Evolutionary conservation across 768 basidiomycete genomes (phyloP).

Genomic region (Leccinellum rugosiceps): DNA sequence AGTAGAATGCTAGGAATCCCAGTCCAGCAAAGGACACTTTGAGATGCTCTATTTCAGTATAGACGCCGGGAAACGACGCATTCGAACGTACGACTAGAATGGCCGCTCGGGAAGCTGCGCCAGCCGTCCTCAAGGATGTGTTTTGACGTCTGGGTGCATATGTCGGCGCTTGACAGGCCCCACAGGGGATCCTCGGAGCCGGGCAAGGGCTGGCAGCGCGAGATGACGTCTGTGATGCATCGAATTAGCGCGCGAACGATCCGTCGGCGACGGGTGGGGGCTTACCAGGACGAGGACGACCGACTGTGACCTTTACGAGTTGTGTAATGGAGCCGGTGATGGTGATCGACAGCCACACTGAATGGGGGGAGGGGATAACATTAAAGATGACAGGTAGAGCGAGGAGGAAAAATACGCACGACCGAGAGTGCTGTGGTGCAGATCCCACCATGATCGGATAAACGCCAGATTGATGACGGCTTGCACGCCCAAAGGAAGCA

Average conservation of each 20-base stretch:
- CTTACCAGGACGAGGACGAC: slow-evolving; percentile 81
- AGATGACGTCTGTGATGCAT: slow-evolving; percentile 20
- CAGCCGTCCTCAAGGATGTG: slow-evolving; percentile 73
- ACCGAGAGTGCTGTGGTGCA: slow-evolving; percentile 60
- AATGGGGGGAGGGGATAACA: not conserved
- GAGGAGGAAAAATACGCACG: slow-evolving; percentile 11
- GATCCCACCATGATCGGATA: slow-evolving; percentile 81
- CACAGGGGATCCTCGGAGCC: slow-evolving; percentile 66
- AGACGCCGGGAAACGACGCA: not conserved
- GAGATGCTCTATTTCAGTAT: not conserved
- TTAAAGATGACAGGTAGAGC: not conserved
- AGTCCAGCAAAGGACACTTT: slow-evolving; percentile 90
- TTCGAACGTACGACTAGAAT: slow-evolving; percentile 68
- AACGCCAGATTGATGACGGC: slow-evolving; percentile 66
- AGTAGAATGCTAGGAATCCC: slow-evolving; percentile 83
- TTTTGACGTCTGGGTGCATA: slow-evolving; percentile 73
- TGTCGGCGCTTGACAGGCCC: slow-evolving; percentile 63
- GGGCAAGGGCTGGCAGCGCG: slow-evolving; percentile 56
- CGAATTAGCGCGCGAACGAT: not conserved
- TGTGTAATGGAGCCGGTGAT: slow-evolving; percentile 80
- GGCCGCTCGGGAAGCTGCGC: slow-evolving; percentile 89
- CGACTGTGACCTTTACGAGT: slow-evolving; percentile 78
- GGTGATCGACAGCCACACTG: slow-evolving; percentile 69
- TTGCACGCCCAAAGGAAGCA: slow-evolving; percentile 67
- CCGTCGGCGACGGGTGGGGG: not conserved